Percentiles rank a stretch among this genome's conserved stretches.
phyloP scores from a whole-genome alignment of 2,329 filamentous ascomycete genomes.

The Penicillium sclerotiorum region DNA sequence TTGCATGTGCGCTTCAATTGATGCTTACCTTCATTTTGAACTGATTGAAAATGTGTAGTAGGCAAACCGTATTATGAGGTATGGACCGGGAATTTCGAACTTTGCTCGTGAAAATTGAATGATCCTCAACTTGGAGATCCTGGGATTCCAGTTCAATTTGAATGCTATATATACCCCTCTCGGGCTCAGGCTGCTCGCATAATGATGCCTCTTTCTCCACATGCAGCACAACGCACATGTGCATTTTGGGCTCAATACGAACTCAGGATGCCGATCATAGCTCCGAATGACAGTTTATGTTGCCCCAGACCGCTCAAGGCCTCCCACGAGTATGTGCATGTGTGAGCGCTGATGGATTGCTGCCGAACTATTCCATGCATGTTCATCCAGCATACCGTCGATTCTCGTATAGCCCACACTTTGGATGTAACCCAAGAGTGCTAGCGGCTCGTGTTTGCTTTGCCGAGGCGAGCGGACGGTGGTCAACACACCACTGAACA shows the following conservation, averaged over 20 bases:
- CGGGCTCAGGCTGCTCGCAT: too few relatives aligned
- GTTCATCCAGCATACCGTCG: background rate
- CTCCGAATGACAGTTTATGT: too few relatives aligned
- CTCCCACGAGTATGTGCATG: background rate
- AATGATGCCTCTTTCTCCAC: too few relatives aligned
- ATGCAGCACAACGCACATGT: too few relatives aligned
- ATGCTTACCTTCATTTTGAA: background rate
- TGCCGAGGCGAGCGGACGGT: background rate
- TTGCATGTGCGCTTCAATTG: too few relatives aligned
- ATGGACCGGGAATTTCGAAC: background rate
- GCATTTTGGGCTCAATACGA: too few relatives aligned
- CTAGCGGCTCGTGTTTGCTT: background rate
- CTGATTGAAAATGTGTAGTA: background rate
- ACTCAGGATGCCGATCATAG: too few relatives aligned
- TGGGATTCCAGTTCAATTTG: too few relatives aligned
- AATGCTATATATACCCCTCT: too few relatives aligned
- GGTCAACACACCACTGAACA: background rate
- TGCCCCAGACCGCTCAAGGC: too few relatives aligned
- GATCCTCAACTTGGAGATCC: too few relatives aligned
- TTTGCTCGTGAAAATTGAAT: background rate
- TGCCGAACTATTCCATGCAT: background rate
- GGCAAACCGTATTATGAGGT: too few relatives aligned
- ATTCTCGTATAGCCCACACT: background rate
- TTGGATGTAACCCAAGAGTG: background rate
- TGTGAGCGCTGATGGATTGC: background rate